Conservation (phyloP, 2,329 filamentous ascomycete species). For the Fusarium siculi region DNA sequence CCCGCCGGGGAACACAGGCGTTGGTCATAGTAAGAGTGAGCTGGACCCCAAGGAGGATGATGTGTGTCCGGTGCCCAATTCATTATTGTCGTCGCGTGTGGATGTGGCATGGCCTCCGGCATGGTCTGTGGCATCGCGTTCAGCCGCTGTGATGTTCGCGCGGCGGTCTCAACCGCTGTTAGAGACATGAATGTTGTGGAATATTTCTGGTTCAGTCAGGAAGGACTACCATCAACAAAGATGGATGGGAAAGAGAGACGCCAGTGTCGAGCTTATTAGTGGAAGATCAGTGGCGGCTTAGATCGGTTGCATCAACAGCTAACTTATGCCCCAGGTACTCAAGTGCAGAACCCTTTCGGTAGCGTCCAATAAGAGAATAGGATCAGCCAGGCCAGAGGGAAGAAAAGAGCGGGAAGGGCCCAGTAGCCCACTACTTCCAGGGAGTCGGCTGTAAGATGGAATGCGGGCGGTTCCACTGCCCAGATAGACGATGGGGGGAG, state of each 20-base stretch:
- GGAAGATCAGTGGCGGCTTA: slow-evolving; percentile 31
- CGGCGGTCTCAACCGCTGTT: slow-evolving; percentile 31
- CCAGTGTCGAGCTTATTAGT: slow-evolving; percentile 25
- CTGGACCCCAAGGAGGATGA: slow-evolving; percentile 27
- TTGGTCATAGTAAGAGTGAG: slow-evolving; percentile 42
- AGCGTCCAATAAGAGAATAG: slow-evolving; percentile 32
- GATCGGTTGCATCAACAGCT: slow-evolving; percentile 41
- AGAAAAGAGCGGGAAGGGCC: slow-evolving; percentile 33
- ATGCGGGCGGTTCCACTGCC: slow-evolving; percentile 43
- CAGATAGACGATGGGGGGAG: slow-evolving; percentile 27
- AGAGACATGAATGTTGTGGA: slow-evolving; percentile 35
- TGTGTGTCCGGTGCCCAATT: slow-evolving; percentile 35
- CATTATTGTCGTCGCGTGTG: slow-evolving; percentile 31
- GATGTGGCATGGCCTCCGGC: slow-evolving; percentile 43
- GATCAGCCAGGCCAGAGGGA: slow-evolving; percentile 32
- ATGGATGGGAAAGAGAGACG: slow-evolving; percentile 23
- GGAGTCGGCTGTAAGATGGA: slow-evolving; percentile 38
- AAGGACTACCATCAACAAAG: slow-evolving; percentile 21
- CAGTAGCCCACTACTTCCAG: slow-evolving; percentile 39
- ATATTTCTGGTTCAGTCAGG: slow-evolving; percentile 15
- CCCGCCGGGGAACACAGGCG: slow-evolving; percentile 43
- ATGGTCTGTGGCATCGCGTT: slow-evolving; percentile 40
- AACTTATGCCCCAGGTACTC: slow-evolving; percentile 39
- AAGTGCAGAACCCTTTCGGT: slow-evolving; percentile 13
- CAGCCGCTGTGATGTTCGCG: slow-evolving; percentile 22